phyloP scores from a whole-genome alignment of 2,329 filamentous ascomycete species.

The Cordyceps cateniannulata region DNA sequence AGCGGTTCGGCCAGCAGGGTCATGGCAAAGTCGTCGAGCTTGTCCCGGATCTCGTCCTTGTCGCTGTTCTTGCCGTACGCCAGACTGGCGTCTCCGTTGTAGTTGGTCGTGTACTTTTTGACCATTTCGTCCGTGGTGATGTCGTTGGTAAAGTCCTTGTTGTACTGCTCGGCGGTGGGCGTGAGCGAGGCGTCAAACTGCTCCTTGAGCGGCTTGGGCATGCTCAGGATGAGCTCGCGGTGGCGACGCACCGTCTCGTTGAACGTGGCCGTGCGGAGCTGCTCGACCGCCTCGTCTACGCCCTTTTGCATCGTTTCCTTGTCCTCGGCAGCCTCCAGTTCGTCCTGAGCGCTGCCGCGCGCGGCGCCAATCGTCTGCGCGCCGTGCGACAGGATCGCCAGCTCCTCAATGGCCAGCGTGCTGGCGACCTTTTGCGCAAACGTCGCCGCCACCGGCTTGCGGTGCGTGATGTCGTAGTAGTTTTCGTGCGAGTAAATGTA shows the following conservation, averaged over 20 bases:
- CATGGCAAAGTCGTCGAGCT: background rate
- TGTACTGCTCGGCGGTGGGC: background rate
- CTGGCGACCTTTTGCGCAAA: too few relatives aligned
- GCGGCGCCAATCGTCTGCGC: background rate
- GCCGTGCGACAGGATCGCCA: background rate
- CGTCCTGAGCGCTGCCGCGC: background rate
- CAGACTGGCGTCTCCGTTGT: background rate
- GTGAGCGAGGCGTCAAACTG: background rate
- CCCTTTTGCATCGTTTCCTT: background rate
- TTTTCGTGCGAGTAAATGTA: background rate
- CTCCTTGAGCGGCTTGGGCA: background rate
- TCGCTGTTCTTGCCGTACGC: background rate
- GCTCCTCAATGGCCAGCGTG: background rate
- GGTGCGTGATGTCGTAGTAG: background rate
- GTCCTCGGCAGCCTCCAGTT: background rate
- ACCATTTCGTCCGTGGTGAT: background rate
- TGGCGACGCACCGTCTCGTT: background rate
- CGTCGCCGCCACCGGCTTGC: too few relatives aligned
- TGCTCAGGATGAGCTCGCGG: background rate
- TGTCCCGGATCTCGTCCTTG: background rate
- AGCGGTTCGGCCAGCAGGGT: background rate
- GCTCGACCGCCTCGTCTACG: background rate
- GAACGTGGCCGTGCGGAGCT: background rate
- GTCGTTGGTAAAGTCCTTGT: background rate
- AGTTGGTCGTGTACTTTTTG: background rate